Percentiles rank a stretch among this genome's conserved stretches.
Evolutionary conservation across 1,139 yeast genomes (phyloP).

Genomic region (Eremothecium gossypii): DNA sequence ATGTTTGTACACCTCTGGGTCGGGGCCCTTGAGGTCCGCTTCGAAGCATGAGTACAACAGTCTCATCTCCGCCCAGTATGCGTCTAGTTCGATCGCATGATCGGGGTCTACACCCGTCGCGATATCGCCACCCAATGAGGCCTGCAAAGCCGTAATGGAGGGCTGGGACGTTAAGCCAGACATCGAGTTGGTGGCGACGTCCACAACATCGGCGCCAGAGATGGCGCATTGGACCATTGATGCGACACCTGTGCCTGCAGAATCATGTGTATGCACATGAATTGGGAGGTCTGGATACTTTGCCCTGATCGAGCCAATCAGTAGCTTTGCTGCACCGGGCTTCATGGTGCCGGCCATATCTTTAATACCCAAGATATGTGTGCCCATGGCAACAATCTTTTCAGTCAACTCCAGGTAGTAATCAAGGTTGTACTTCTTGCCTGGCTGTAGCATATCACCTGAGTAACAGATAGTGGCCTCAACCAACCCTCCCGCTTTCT

Average conservation of each 20-base stretch:
- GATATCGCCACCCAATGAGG: conserved; percentile 82
- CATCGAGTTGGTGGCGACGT: conserved; percentile 94
- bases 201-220: conserved; percentile 98
- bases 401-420: conserved; percentile 80
- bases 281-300: conserved; percentile 90
- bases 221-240: conserved; percentile 89
- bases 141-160: conserved; percentile 82
- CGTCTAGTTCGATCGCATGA: conserved; percentile 72
- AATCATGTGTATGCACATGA: conserved; percentile 98
- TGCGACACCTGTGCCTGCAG: conserved; percentile 99
- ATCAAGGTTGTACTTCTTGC: conserved; percentile 89
- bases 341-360: conserved; percentile 99
- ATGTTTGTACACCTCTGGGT: conserved; percentile 95
- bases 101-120: conserved; percentile 63
- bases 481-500: conserved; percentile 96
- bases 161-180: conserved; percentile 99
- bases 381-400: conserved; percentile 83
- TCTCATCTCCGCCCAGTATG: conserved; percentile 99
- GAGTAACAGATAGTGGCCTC: conserved; percentile 98
- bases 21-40: conserved; percentile 98
- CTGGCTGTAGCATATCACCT: conserved; percentile 94
- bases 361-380: conserved; percentile 92
- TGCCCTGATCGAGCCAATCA: conserved; percentile 72
- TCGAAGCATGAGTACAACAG: conserved; percentile 92
- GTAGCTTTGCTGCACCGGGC: conserved; percentile 81